Conservation (phyloP, 2,329 filamentous ascomycete genomes). For the Huntiella abstrusa region DNA sequence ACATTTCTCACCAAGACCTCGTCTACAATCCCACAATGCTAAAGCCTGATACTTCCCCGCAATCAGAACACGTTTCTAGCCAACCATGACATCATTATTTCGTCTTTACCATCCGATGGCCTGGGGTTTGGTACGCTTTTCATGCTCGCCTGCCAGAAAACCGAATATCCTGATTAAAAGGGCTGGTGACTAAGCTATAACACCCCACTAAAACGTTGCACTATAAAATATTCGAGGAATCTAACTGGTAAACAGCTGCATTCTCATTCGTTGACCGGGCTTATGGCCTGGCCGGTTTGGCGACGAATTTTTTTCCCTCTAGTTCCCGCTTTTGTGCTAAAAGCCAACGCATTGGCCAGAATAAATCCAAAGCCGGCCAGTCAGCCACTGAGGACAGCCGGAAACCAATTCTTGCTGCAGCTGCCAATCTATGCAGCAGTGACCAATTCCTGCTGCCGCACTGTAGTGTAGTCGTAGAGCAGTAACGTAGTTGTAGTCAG, state of each 20-base stretch:
- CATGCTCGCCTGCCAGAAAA: too few relatives aligned
- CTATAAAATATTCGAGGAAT: neutral
- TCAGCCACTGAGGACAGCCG: slow-evolving; percentile 1
- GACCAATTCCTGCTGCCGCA: too few relatives aligned
- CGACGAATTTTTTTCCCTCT: slow-evolving; percentile 6
- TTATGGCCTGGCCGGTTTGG: slow-evolving; percentile 1
- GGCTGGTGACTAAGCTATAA: slow-evolving; percentile 3
- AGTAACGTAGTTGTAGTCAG: too few relatives aligned
- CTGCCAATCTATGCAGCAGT: neutral
- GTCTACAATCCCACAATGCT: too few relatives aligned
- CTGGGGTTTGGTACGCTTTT: too few relatives aligned
- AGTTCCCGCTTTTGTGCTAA: slow-evolving; percentile 8
- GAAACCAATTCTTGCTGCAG: neutral
- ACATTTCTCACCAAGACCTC: too few relatives aligned
- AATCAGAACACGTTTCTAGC: too few relatives aligned
- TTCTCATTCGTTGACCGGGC: slow-evolving; percentile 7
- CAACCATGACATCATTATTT: too few relatives aligned
- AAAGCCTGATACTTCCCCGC: too few relatives aligned
- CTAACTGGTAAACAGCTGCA: slow-evolving; percentile 6
- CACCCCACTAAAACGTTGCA: slow-evolving; percentile 6
- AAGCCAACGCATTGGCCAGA: slow-evolving; percentile 10
- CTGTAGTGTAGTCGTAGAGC: too few relatives aligned
- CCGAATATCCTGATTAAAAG: neutral
- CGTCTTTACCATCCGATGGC: too few relatives aligned
- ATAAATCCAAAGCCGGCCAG: neutral